Evolutionary conservation across 2,329 filamentous ascomycete genomes (phyloP), one percentile per base, ranked within the genome.

Genomic region (Neofusicoccum kwambonambiense): DNA sequence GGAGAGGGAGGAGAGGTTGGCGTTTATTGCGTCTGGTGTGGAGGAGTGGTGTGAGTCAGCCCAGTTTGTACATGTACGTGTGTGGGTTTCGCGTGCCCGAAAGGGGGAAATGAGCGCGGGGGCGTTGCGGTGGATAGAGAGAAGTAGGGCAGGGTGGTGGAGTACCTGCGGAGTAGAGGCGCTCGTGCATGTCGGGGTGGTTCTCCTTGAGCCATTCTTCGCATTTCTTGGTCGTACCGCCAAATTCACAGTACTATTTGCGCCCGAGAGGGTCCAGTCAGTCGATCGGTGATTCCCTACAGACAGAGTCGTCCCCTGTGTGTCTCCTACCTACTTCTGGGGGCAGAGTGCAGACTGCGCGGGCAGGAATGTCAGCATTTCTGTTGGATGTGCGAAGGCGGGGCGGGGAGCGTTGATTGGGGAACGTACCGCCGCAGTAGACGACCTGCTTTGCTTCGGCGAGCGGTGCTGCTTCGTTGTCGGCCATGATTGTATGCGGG

Each of bases 201-300:
- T 88, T 85, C 69, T 89, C 86, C 73, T 92, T 82, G 19, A 99
- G 88, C 95, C 95, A 99, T 78, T 98, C 93, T 79, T 94, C 90
- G 82, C 95, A 99, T 82, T 97, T 99, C 81, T 93, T 97, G 27
- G 90, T 89, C 44, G 93, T 98, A 69, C 93, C 94, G 75, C 95
- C 95, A 79, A 97, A 98, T 81, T 99, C 95, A 83, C 95, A 99
- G 82, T 97, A 99, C 95, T 98, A 81, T 49, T 41, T 19, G 6
- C 13, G 8, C 34, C 22, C 3, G 17, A n/a, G 19, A 39, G 37
- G 37, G 6, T 39, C 37, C 37, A 13, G 57, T 47, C 41, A 57
- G 58, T 50, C 22, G 62, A 50, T 34, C 31, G 22, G 8, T 35
- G 34, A 34, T 19, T 50, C 34, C 51, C 8, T n/a, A 11, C 3